phyloP scores from a whole-genome alignment of 768 basidiomycete genomes.

The Naematelia encephala region DNA sequence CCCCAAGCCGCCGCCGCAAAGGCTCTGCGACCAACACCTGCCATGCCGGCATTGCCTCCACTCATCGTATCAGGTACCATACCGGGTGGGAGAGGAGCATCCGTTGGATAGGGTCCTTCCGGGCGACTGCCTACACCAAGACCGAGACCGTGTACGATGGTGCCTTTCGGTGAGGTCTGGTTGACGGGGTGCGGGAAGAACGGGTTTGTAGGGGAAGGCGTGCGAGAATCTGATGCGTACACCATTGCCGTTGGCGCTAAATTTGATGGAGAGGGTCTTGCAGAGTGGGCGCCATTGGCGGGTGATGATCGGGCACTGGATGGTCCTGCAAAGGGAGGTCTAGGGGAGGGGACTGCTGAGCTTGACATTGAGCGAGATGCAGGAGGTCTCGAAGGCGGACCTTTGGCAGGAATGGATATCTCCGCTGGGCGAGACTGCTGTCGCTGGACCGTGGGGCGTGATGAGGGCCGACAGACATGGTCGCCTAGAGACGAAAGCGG shows the following conservation, averaged over 20 bases:
- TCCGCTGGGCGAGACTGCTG: constrained; percentile 15
- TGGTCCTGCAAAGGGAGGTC: constrained; percentile 27
- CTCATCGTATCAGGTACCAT: constrained; percentile 27
- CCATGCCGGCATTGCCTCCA: constrained; percentile 60
- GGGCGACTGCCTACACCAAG: constrained; percentile 17
- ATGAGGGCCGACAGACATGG: constrained; percentile 62
- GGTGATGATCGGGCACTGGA: constrained; percentile 24
- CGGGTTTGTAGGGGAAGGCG: constrained; percentile 18
- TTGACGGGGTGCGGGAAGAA: constrained; percentile 17
- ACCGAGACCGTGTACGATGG: constrained; percentile 32
- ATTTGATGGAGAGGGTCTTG: constrained; percentile 23
- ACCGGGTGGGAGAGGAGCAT: constrained; percentile 21
- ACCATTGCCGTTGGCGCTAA: constrained; percentile 17
- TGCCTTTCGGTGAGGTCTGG: neutral
- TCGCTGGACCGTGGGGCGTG: constrained; percentile 8
- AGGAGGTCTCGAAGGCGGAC: neutral
- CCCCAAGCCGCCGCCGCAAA: constrained; percentile 67
- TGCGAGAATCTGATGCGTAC: constrained; percentile 6
- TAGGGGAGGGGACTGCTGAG: constrained; percentile 13
- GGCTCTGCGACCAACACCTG: constrained; percentile 80
- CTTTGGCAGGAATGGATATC: constrained; percentile 19
- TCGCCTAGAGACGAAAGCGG: constrained; percentile 70
- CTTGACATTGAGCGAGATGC: constrained; percentile 11
- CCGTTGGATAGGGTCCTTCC: constrained; percentile 31
- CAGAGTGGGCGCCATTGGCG: constrained; percentile 12